A percentile compares a stretch with the other conserved stretches of the same genome.
These are phyloP conservation scores for Gonium pectorale DNA, from an alignment of 139 green algal genomes.

Conservation along the genomic window DNA sequence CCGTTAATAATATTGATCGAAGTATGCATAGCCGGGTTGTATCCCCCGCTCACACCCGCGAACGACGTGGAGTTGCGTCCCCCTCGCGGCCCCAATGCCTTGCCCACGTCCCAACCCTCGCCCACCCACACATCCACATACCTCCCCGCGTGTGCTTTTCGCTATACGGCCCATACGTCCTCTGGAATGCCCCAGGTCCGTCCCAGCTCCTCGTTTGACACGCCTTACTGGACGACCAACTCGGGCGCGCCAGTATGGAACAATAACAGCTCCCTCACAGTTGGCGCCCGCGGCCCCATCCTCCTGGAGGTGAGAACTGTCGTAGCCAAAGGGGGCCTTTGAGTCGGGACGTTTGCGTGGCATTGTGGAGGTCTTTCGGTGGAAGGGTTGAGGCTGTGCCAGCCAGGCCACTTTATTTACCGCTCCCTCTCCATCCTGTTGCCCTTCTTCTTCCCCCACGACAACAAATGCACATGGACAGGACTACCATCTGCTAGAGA, in stretches of 20 bases:
- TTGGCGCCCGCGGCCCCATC: conserved; percentile 72
- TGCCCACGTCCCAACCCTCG: not conserved
- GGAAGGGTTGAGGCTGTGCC: too few species aligned
- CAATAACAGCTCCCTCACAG: conserved; percentile 93
- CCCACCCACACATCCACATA: too few species aligned
- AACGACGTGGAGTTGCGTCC: not conserved
- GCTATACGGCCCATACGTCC: not conserved
- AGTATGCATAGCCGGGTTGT: not conserved
- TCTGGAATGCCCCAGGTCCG: conserved; percentile 31
- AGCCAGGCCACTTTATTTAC: too few species aligned
- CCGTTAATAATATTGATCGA: not conserved
- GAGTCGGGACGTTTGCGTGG: too few species aligned
- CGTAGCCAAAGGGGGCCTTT: too few species aligned
- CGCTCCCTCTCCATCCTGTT: too few species aligned
- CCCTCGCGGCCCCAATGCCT: not conserved
- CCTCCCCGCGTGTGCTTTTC: not conserved
- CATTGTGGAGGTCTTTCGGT: too few species aligned
- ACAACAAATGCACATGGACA: too few species aligned
- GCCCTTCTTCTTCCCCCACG: too few species aligned
- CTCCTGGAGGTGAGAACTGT: conserved; percentile 67
- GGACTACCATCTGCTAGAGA: conserved; percentile 96
- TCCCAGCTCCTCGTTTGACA: conserved; percentile 52
- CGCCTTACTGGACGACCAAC: conserved; percentile 93
- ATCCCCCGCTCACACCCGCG: not conserved
- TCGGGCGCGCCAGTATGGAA: conserved; percentile 91